Percentiles rank a stretch among this genome's conserved stretches.
Evolutionary conservation across 495 filamentous ascomycete species (phyloP).

Genomic region (Hypoxylon trugodes): DNA sequence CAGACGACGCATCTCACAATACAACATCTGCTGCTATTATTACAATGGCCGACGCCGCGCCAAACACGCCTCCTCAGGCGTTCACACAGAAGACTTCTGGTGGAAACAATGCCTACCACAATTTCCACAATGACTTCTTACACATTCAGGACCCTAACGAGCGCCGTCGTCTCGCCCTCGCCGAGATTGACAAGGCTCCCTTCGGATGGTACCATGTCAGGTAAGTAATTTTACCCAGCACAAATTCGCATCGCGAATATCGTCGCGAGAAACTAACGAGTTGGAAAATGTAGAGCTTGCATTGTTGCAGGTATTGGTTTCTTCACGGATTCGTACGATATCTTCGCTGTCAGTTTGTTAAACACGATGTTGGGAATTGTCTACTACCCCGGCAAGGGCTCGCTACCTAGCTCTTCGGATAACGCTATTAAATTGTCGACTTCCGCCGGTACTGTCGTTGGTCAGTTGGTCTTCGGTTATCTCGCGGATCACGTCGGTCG

Average conservation of each 20-base stretch:
- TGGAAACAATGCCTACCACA: slow-evolving; percentile 74
- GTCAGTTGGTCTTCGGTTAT: slow-evolving; percentile 83
- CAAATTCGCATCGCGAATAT: neutral
- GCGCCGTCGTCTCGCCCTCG: slow-evolving; percentile 75
- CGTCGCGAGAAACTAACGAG: slow-evolving; percentile 13
- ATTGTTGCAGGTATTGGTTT: slow-evolving; percentile 86
- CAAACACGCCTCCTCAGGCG: slow-evolving; percentile 8
- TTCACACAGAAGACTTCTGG: slow-evolving; percentile 59
- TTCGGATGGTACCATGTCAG: slow-evolving; percentile 79
- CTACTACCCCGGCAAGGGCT: slow-evolving; percentile 65
- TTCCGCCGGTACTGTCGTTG: slow-evolving; percentile 85
- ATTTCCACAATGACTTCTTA: slow-evolving; percentile 69
- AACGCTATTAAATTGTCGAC: slow-evolving; percentile 90
- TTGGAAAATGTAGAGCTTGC: slow-evolving; percentile 62
- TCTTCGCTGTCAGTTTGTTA: slow-evolving; percentile 75
- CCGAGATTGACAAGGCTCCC: slow-evolving; percentile 79
- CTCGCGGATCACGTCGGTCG: slow-evolving; percentile 82
- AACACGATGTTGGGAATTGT: slow-evolving; percentile 77
- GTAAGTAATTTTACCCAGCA: slow-evolving; percentile 27
- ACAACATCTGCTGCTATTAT: too few species aligned
- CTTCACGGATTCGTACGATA: slow-evolving; percentile 83
- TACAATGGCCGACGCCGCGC: slow-evolving; percentile 35
- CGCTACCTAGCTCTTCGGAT: slow-evolving; percentile 70
- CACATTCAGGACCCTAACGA: slow-evolving; percentile 78
- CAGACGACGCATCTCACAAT: slow-evolving; percentile 2